Conservation (phyloP, 345 rosid genomes). For the Rhodamnia argentea region DNA sequence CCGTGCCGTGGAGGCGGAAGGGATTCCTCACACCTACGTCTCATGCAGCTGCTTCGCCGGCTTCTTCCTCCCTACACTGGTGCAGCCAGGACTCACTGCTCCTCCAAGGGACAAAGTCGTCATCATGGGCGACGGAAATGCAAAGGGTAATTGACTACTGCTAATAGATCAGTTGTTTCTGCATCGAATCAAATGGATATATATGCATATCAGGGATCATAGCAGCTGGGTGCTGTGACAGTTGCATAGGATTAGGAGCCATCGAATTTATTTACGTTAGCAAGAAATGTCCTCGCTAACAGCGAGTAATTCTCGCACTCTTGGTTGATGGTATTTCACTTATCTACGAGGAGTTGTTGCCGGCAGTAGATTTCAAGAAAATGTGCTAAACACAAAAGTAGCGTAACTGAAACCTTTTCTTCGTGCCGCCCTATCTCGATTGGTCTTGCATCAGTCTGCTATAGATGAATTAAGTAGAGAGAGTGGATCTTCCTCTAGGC, state of each 20-base stretch:
- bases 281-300: background rate
- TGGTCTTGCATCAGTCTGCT: background rate
- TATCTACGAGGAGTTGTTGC: background rate
- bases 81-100: conserved; percentile 32
- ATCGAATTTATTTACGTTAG: background rate
- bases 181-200: background rate
- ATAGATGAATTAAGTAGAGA: background rate
- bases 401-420: background rate
- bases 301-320: background rate
- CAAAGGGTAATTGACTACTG: conserved; percentile 29
- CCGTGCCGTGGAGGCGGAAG: conserved; percentile 35
- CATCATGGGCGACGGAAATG: conserved; percentile 50
- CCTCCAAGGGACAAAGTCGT: conserved; percentile 53
- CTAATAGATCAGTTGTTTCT: background rate
- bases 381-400: background rate
- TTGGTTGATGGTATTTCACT: background rate
- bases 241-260: background rate
- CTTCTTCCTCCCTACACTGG: conserved; percentile 34
- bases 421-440: background rate
- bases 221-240: background rate
- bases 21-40: conserved; percentile 44
- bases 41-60: conserved; percentile 38
- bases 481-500: background rate
- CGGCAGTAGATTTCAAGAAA: background rate
- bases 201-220: background rate